Base-by-base conservation (phyloP, 1,284 basidiomycete species). In the Microbotryum saponariae region DNA sequence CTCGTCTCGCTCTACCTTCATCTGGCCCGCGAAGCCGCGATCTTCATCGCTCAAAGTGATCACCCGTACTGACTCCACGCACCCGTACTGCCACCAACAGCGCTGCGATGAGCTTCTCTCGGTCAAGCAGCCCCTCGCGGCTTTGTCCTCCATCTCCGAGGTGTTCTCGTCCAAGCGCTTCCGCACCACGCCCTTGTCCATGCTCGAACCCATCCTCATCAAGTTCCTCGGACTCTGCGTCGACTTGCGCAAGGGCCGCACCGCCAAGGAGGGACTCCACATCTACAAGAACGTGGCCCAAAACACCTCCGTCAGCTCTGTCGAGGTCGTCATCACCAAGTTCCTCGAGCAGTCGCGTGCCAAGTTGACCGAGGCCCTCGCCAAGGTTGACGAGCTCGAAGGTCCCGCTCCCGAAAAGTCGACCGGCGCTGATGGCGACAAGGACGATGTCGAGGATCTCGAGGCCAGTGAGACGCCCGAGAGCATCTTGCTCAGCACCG, bases 121-220 rank as follows among this genome's bases (percentile, higher is more conserved):
- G 63, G 89, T 93, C 73, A 88, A 89, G 29, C 90, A 93, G 78
- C 84, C 84, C 0, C 85, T 88, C 74, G 89, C 91, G 20, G 91
- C 92, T 27, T 82, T 94, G 48, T 87, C 91, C 73, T 88, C 88
- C 8, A 81, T 94, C 70, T 87, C 88, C 12, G 90, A 93, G 76
- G 89, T 94, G 83, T 92, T 94, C 78, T 82, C 85, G 47, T 89
- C 88, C 51, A 97, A 97, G 79, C 86, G 90, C 61, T 97, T 98
- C 81, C 85, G 92, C 71, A 86, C 88, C 63, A 96, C 92, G 0
- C 90, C 93, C 1, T 80, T 97, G 46, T 79, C 85, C 6, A 85
- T 88, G 10, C 84, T 98, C 59, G 94, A 98, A 77, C 96, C 96
- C 64, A 97, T 98, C 77, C 89, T 97, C 82, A 78, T 91, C 68